phyloP scores from a whole-genome alignment of 371 early-diverging fungal species.

The Rhizomucor miehei region DNA sequence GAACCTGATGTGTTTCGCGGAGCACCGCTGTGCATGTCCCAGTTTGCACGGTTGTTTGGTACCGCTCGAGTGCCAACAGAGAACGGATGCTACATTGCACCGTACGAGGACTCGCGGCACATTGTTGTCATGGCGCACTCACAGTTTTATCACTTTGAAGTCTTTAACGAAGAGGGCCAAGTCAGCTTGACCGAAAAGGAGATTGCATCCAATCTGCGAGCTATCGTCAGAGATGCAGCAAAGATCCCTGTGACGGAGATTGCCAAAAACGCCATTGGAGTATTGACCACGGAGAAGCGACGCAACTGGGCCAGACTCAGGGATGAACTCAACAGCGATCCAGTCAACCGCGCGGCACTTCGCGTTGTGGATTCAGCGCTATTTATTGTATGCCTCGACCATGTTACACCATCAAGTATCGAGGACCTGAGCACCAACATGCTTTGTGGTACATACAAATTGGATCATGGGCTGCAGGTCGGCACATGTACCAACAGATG shows the following conservation, averaged over 20 bases:
- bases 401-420: constrained; percentile 42
- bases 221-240: constrained; percentile 37
- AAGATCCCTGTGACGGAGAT: constrained; percentile 36
- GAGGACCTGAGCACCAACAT: constrained; percentile 54
- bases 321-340: constrained; percentile 30
- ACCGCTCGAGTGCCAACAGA: constrained; percentile 62
- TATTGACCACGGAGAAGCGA: constrained; percentile 71
- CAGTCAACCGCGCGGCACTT: constrained; percentile 58
- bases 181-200: constrained; percentile 47
- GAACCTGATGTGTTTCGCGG: constrained; percentile 68
- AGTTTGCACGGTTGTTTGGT: constrained; percentile 60
- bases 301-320: constrained; percentile 69
- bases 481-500: constrained; percentile 62
- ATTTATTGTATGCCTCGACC: constrained; percentile 83
- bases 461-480: constrained; percentile 50
- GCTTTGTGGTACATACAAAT: constrained; percentile 56
- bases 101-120: constrained; percentile 48
- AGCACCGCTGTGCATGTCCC: constrained; percentile 66
- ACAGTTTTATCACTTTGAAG: constrained; percentile 68
- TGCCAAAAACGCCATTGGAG: constrained; percentile 55
- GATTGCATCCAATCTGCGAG: constrained; percentile 44
- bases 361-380: constrained; percentile 68
- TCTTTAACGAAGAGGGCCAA: constrained; percentile 50
- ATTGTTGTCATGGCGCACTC: constrained; percentile 65
- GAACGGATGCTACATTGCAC: constrained; percentile 48